phyloP scores from a whole-genome alignment of 2,329 filamentous ascomycete species.

The Alternaria panax region DNA sequence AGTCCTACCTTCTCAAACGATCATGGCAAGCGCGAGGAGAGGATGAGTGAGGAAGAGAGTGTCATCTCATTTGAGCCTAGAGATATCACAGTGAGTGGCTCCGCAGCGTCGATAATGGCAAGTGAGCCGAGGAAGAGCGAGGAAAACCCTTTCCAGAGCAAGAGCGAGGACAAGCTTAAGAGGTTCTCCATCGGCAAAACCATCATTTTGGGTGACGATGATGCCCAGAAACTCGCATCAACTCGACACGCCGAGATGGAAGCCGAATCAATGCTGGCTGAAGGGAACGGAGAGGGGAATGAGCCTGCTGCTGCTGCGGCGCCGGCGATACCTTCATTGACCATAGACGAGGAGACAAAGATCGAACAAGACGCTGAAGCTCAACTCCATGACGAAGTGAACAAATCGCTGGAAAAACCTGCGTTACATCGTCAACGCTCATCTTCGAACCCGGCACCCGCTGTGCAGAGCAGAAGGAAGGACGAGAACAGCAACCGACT shows the following conservation, averaged over 20 bases:
- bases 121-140: constrained; percentile 30
- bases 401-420: constrained; percentile 28
- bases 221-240: too few species aligned
- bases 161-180: constrained; percentile 37
- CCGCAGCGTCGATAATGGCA: constrained; percentile 4
- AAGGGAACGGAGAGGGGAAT: neutral
- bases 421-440: constrained; percentile 33
- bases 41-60: constrained; percentile 44
- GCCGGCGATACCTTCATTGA: constrained; percentile 9
- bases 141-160: constrained; percentile 45
- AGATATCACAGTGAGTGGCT: constrained; percentile 23
- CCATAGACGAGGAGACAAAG: constrained; percentile 40
- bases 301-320: neutral
- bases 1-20: constrained; percentile 41
- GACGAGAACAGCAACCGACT: constrained; percentile 35
- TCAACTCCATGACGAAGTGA: constrained; percentile 45
- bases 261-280: constrained; percentile 9
- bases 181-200: constrained; percentile 50
- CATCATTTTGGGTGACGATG: constrained; percentile 33
- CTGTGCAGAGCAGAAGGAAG: constrained; percentile 34
- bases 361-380: constrained; percentile 46
- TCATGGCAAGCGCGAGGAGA: constrained; percentile 24
- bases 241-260: neutral
- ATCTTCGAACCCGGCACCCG: constrained; percentile 33
- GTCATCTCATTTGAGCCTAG: constrained; percentile 32